phyloP scores from a whole-genome alignment of 1,284 basidiomycete genomes.

The Dichomitus squalens region DNA sequence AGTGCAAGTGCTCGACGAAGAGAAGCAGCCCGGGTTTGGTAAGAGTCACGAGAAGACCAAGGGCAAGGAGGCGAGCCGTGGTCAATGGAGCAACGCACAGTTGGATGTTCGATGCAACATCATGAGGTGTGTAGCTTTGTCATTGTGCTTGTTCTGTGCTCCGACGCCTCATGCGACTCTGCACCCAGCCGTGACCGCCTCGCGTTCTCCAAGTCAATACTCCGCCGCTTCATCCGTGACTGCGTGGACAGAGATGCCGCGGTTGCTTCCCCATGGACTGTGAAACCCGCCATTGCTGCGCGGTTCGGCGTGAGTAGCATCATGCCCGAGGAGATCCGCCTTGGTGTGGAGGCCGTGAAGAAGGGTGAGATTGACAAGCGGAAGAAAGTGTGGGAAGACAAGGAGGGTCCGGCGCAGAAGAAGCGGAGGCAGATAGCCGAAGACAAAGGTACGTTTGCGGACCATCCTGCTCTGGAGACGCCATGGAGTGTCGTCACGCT shows the following conservation, averaged over 20 bases:
- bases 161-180: neutral
- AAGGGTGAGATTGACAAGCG: constrained; percentile 89
- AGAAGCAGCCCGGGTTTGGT: constrained; percentile 66
- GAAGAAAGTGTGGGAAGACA: constrained; percentile 86
- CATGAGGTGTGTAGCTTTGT: constrained; percentile 67
- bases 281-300: constrained; percentile 83
- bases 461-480: neutral
- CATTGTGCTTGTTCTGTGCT: neutral
- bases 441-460: constrained; percentile 58
- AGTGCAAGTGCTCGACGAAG: constrained; percentile 81
- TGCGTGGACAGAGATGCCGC: constrained; percentile 90
- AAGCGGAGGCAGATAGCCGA: constrained; percentile 82
- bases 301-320: constrained; percentile 83
- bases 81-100: constrained; percentile 65
- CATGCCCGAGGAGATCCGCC: constrained; percentile 85
- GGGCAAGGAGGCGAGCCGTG: constrained; percentile 47
- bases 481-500: neutral
- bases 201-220: constrained; percentile 94
- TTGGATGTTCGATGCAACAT: constrained; percentile 81
- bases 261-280: constrained; percentile 93
- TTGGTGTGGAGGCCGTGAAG: constrained; percentile 78
- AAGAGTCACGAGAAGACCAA: constrained; percentile 49
- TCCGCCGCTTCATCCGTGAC: constrained; percentile 94
- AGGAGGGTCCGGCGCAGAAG: constrained; percentile 75
- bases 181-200: constrained; percentile 83